Conservation (phyloP, 768 basidiomycete species). For the Rhodotorula taiwanensis region DNA sequence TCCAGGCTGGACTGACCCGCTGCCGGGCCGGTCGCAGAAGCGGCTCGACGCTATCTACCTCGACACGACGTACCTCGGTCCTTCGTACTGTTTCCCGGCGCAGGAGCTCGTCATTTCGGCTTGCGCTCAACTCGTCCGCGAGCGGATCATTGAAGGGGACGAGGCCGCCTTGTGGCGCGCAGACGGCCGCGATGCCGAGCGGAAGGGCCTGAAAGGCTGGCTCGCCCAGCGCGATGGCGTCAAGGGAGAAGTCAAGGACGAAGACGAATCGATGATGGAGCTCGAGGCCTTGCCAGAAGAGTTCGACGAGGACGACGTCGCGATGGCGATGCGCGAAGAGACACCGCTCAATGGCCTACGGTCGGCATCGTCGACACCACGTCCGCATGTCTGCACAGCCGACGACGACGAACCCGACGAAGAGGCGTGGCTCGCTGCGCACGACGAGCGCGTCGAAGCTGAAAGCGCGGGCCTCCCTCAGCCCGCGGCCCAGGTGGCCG, state of each 20-base stretch:
- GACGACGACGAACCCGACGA: conserved; percentile 5
- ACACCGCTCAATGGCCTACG: too few relatives aligned
- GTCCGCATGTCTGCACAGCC: too few relatives aligned
- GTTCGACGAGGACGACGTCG: not conserved
- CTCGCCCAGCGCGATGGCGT: conserved; percentile 7
- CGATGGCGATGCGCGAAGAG: not conserved
- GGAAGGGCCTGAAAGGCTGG: conserved; percentile 40
- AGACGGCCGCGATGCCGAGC: conserved; percentile 32
- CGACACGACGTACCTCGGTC: conserved; percentile 63
- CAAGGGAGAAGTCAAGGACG: conserved; percentile 22
- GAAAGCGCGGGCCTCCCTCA: not conserved
- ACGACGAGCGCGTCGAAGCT: not conserved
- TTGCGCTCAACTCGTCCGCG: conserved; percentile 62
- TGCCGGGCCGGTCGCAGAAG: conserved; percentile 55
- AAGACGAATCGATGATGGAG: conserved; percentile 1
- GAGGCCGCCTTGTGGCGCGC: conserved; percentile 33
- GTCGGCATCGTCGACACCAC: not conserved
- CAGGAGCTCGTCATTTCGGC: conserved; percentile 90
- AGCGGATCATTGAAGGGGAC: conserved; percentile 32
- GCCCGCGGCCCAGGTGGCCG: not conserved
- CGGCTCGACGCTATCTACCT: conserved; percentile 80
- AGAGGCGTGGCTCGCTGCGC: conserved; percentile 9
- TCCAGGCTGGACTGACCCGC: not conserved
- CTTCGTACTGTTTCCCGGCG: conserved; percentile 84
- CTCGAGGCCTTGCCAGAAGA: not conserved